Percentiles rank a stretch among this genome's conserved stretches.
phyloP scores from a whole-genome alignment of 2,329 filamentous ascomycete genomes.

The Arthrobotrys musiformis region DNA sequence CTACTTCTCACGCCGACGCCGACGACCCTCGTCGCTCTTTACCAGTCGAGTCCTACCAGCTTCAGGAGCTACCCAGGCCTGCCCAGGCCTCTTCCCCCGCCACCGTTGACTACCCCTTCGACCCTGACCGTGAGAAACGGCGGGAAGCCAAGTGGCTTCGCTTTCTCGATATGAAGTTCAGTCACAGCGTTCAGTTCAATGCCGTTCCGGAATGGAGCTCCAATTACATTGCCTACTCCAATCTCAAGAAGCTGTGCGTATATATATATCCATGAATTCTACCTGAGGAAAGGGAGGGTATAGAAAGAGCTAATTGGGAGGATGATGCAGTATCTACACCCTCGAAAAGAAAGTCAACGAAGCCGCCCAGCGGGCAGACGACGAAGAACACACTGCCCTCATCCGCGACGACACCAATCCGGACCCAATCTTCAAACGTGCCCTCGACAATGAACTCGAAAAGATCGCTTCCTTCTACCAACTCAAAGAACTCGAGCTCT shows the following conservation, averaged over 20 bases:
- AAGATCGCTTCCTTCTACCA: constrained; percentile 93
- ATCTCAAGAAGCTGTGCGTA: constrained; percentile 93
- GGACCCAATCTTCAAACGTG: constrained; percentile 81
- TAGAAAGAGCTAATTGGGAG: not conserved
- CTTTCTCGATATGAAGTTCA: constrained; percentile 96
- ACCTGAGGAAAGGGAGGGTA: not conserved
- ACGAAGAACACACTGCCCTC: constrained; percentile 86
- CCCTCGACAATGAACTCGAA: constrained; percentile 88
- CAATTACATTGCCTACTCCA: constrained; percentile 98
- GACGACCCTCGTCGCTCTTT: constrained; percentile 13
- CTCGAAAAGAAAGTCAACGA: constrained; percentile 79
- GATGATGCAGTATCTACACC: constrained; percentile 79
- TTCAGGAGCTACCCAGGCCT: constrained; percentile 27
- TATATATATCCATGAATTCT: not conserved
- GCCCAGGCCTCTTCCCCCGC: not conserved
- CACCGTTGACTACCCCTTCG: not conserved
- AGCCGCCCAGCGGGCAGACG: constrained; percentile 64
- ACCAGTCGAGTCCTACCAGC: constrained; percentile 34
- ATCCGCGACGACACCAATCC: constrained; percentile 76
- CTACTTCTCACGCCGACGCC: constrained; percentile 10
- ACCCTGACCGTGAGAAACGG: constrained; percentile 47
- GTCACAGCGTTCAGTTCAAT: constrained; percentile 99
- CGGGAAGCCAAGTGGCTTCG: constrained; percentile 65
- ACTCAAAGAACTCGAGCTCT: constrained; percentile 87
- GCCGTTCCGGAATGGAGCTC: constrained; percentile 99